A percentile compares a stretch with the other conserved stretches of the same genome.
Evolutionary conservation across 176 grass and related monocot genomes (phyloP).

Genomic region (Oropetium thomaeum): DNA sequence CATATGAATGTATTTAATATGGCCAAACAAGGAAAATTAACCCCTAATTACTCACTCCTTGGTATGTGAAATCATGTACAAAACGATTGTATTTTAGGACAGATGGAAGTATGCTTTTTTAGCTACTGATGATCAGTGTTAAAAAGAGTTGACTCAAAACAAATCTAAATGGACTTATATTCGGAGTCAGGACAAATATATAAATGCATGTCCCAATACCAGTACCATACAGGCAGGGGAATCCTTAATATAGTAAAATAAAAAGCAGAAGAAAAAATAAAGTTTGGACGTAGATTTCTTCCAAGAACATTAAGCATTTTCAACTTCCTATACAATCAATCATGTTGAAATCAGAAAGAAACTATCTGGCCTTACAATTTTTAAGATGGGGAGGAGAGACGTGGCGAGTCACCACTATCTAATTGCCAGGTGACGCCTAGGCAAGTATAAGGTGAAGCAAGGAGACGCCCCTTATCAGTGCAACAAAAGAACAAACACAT

Average conservation of each 20-base stretch:
- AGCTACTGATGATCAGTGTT: not conserved
- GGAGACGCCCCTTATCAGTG: no score
- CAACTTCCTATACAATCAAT: not conserved
- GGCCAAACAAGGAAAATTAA: no score
- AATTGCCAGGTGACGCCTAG: no score
- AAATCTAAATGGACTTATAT: not conserved
- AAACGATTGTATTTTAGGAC: no score
- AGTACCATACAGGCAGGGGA: not conserved
- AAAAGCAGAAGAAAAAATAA: not conserved
- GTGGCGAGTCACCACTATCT: no score
- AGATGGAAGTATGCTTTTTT: not conserved
- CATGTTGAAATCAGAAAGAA: not conserved
- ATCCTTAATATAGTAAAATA: not conserved
- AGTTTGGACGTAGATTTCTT: conserved; percentile 8
- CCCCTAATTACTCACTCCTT: no score
- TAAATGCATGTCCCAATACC: not conserved
- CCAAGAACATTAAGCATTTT: not conserved
- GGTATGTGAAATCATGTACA: no score
- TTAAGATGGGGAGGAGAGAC: no score
- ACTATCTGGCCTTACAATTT: not conserved
- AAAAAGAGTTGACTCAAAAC: not conserved
- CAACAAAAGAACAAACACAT: no score
- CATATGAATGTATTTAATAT: no score
- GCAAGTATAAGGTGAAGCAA: no score
- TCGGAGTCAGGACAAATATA: not conserved